Evolutionary conservation across 148 eudicot genomes (phyloP).

Genomic region (Rhododendron henanense): DNA sequence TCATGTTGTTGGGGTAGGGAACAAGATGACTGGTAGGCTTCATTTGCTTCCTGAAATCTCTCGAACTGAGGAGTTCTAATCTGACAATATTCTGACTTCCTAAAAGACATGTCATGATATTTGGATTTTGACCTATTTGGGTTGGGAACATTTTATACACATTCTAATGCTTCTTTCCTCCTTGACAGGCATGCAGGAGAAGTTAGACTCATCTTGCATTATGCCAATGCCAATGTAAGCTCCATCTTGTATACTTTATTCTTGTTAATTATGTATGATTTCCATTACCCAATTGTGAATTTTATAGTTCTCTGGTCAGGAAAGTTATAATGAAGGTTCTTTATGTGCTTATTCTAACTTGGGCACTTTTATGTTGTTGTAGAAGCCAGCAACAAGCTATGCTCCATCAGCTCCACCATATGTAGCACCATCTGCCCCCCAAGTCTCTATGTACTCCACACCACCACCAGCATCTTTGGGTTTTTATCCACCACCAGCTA

Average conservation of each 20-base stretch:
- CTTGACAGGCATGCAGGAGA: slow-evolving; percentile 80
- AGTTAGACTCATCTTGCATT: slow-evolving; percentile 81
- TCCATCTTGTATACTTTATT: neutral
- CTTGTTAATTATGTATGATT: neutral
- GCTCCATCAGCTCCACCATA: slow-evolving; percentile 65
- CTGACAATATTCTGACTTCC: neutral
- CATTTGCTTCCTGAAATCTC: neutral
- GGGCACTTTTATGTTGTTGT: slow-evolving; percentile 17
- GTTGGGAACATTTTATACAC: neutral
- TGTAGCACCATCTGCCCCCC: slow-evolving; percentile 54
- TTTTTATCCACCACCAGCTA: slow-evolving; percentile 28
- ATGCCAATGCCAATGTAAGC: slow-evolving; percentile 59
- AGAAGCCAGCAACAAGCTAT: slow-evolving; percentile 46
- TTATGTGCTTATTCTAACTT: neutral
- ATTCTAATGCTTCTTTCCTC: neutral
- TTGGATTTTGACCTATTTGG: neutral
- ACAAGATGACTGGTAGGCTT: neutral
- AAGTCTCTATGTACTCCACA: slow-evolving; percentile 36
- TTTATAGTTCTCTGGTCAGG: neutral
- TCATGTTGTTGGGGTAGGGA: neutral
- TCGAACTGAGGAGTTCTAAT: neutral
- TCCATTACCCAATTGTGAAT: neutral
- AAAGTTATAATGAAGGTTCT: neutral
- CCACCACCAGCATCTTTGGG: slow-evolving; percentile 34
- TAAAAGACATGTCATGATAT: neutral